A percentile compares a stretch with the other conserved stretches of the same genome.
Conservation (phyloP, 2,329 filamentous ascomycete species). For the Penicillium aurantiogriseum region DNA sequence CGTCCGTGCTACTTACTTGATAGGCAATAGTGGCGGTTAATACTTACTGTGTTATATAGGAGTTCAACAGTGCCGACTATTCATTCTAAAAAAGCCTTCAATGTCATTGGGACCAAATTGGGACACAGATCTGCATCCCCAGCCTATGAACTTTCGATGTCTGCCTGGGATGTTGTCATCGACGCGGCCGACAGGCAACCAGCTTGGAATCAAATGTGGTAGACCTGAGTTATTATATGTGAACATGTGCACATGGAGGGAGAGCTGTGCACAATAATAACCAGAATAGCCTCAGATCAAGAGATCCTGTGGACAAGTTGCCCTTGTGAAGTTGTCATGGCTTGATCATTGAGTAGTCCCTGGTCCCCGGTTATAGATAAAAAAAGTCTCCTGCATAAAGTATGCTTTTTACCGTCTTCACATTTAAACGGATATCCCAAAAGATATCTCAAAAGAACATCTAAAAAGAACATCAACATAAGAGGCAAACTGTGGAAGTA, state of each 20-base stretch:
- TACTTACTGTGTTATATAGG: conserved; percentile 1
- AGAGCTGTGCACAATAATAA: neutral
- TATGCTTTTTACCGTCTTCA: too few species aligned
- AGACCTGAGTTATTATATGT: neutral
- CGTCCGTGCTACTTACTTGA: conserved; percentile 3
- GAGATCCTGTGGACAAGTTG: neutral
- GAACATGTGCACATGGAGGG: neutral
- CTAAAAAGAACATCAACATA: too few species aligned
- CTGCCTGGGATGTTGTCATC: conserved; percentile 3
- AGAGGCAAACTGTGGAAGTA: neutral
- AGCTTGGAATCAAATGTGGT: neutral
- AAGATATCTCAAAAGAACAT: too few species aligned
- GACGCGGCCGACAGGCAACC: neutral
- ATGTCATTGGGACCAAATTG: neutral
- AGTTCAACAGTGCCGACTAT: neutral
- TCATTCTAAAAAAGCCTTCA: neutral
- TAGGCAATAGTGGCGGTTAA: conserved; percentile 5
- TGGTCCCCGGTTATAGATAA: too few species aligned
- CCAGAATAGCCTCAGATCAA: neutral
- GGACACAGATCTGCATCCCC: conserved; percentile 2
- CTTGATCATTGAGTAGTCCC: neutral
- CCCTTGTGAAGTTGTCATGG: neutral
- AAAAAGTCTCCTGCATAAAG: too few species aligned
- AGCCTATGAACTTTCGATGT: neutral
- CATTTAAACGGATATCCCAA: too few species aligned